Evolutionary conservation across 1,284 basidiomycete species (phyloP).

Genomic region (Cryptococcus neoformans): DNA sequence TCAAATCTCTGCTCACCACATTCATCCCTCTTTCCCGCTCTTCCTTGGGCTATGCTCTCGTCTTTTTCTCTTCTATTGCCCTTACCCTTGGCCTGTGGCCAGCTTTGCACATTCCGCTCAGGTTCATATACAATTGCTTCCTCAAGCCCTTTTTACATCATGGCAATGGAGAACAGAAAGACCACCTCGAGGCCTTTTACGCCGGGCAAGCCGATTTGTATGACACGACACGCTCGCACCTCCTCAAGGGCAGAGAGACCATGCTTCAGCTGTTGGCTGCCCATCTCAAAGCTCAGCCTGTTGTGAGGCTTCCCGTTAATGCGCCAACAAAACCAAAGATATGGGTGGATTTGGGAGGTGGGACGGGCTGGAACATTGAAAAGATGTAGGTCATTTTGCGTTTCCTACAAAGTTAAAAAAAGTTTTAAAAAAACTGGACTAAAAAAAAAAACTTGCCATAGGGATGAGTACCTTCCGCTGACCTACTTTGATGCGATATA

Average conservation of each 20-base stretch:
- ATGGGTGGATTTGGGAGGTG: conserved; percentile 81
- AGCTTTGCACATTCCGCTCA: conserved; percentile 26
- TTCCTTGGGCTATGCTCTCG: conserved; percentile 5
- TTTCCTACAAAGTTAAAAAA: background rate
- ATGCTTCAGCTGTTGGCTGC: conserved; percentile 67
- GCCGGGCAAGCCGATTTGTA: conserved; percentile 67
- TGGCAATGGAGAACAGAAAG: conserved; percentile 33
- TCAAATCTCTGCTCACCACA: background rate
- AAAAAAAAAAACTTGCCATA: conserved; percentile 29
- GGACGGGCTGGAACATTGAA: conserved; percentile 80
- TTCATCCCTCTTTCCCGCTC: conserved; percentile 1
- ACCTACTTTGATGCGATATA: conserved; percentile 67
- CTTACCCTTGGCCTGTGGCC: conserved; percentile 5
- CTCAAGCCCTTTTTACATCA: conserved; percentile 49
- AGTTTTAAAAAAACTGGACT: too few relatives aligned
- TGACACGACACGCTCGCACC: conserved; percentile 59
- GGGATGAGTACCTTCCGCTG: conserved; percentile 68
- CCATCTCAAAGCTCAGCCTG: conserved; percentile 57
- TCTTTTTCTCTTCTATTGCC: conserved; percentile 10
- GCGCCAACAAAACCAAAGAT: conserved; percentile 49
- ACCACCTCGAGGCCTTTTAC: conserved; percentile 57
- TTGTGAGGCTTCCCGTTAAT: background rate
- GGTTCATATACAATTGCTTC: conserved; percentile 51
- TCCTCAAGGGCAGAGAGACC: conserved; percentile 66
- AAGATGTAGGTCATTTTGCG: conserved; percentile 53